Evolutionary conservation across 2,329 filamentous ascomycete species (phyloP), one percentile per base, ranked within the genome.

Genomic region (Phialemoniopsis sp.): DNA sequence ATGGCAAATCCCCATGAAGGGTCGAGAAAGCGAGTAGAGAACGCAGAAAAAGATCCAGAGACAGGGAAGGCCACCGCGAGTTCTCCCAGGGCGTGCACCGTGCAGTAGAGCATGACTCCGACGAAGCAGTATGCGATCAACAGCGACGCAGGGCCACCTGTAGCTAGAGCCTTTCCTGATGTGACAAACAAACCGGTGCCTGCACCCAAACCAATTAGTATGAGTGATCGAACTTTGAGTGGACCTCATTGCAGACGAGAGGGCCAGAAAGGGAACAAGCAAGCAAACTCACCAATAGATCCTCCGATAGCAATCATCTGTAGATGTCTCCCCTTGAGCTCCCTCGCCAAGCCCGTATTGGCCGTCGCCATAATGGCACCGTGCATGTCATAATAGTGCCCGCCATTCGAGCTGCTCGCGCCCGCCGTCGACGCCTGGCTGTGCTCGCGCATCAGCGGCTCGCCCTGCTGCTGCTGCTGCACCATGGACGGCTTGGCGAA

Each of bases 261-360:
- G 19, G 30, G 21, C 14, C 33, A 46, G 14, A 18, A 17, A 14
- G 8, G n/a, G 7, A 30, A 32, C 34, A n/a, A 15, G n/a, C 2
- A 9, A 29, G 29, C 5, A 34, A 13, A 47, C 61, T 31, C 67
- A 79, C 86, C 87, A 53, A 95, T 95, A 10, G 87, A 91, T 32
- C 90, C 90, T 51, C 89, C 89, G 50, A 96, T 95, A 13, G 91
- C 91, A 70, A 96, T 96, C 91, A 96, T 96, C 68, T 96, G 90
- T 57, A 96, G 59, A 68, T 97, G 91, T 35, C 89, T 76, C 15
- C 82, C 81, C 64, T 94, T 93, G 50, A 95, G 66, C 59, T 81
- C 83, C 54, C 89, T 75, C 37, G 85, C 80, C 37, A 97, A 72
- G 8, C 85, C 80, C 34, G 87, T 84, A 47, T 82, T 75, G 4